A percentile compares a stretch with the other conserved stretches of the same genome.
phyloP scores from a whole-genome alignment of 140 eudicot species.

The Flaveria floridana region DNA sequence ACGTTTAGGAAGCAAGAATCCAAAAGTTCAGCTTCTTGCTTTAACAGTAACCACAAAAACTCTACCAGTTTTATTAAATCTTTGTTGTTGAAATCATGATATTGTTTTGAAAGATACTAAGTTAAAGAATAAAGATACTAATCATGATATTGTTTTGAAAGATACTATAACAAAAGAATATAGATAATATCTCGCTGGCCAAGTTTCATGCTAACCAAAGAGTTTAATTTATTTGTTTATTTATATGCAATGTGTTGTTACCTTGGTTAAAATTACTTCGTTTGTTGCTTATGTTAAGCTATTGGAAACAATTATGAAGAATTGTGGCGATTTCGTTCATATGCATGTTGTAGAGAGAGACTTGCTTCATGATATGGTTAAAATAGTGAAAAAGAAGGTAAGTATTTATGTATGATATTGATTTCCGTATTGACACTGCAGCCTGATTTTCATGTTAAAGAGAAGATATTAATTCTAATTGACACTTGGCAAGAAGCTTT shows the following conservation, averaged over 20 bases:
- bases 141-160: conserved; percentile 8
- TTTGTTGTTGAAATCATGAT: conserved; percentile 11
- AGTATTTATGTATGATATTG: neutral
- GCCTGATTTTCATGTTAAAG: conserved; percentile 90
- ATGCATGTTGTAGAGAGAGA: conserved; percentile 88
- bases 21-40: conserved; percentile 90
- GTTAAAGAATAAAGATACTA: neutral
- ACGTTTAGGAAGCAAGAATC: conserved; percentile 80
- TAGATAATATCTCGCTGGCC: conserved; percentile 19
- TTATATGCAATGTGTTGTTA: neutral
- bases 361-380: conserved; percentile 83
- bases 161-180: neutral
- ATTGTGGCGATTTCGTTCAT: conserved; percentile 84
- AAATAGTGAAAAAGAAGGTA: conserved; percentile 80
- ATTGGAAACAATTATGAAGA: conserved; percentile 73
- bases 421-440: conserved; percentile 24
- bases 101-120: conserved; percentile 7
- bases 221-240: neutral
- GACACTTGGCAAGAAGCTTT: conserved; percentile 99
- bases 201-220: conserved; percentile 25
- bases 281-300: conserved; percentile 44
- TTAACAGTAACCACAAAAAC: conserved; percentile 54
- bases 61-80: neutral
- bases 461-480: conserved; percentile 77
- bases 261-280: neutral